Conservation (phyloP, 2,329 filamentous ascomycete species). For the Epichloe sibirici region DNA sequence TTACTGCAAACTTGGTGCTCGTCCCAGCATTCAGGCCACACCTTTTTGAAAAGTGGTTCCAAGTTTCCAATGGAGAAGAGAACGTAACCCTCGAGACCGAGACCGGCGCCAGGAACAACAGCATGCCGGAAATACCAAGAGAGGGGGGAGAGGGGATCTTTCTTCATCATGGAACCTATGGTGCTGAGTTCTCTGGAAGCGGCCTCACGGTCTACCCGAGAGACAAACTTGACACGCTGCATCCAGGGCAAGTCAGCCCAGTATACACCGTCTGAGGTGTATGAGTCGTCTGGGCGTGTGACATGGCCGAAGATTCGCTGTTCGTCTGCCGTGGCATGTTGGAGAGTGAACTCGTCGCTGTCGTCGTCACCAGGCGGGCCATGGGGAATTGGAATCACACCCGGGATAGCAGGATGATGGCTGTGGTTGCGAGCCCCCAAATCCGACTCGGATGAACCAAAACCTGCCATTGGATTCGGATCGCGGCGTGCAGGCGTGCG, state of each 20-base stretch:
- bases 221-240: constrained; percentile 65
- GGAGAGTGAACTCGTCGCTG: constrained; percentile 32
- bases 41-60: constrained; percentile 63
- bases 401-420: constrained; percentile 27
- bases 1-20: constrained; percentile 52
- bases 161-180: constrained; percentile 72
- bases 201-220: constrained; percentile 59
- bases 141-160: constrained; percentile 72
- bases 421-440: constrained; percentile 1
- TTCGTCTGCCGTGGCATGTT: constrained; percentile 34
- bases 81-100: constrained; percentile 89
- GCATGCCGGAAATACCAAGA: constrained; percentile 81
- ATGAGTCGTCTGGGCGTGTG: constrained; percentile 80
- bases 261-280: constrained; percentile 71
- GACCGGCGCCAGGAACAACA: constrained; percentile 81
- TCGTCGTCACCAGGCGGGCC: constrained; percentile 34
- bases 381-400: constrained; percentile 44
- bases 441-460: constrained; percentile 5
- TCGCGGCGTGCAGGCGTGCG: background rate
- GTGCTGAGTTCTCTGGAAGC: constrained; percentile 50
- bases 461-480: constrained; percentile 2
- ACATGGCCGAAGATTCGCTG: constrained; percentile 61
- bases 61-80: constrained; percentile 95
- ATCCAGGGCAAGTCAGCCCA: constrained; percentile 75
- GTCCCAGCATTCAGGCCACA: constrained; percentile 72